Conservation (phyloP, 441 rosid species). For the Gossypium lobatum region DNA sequence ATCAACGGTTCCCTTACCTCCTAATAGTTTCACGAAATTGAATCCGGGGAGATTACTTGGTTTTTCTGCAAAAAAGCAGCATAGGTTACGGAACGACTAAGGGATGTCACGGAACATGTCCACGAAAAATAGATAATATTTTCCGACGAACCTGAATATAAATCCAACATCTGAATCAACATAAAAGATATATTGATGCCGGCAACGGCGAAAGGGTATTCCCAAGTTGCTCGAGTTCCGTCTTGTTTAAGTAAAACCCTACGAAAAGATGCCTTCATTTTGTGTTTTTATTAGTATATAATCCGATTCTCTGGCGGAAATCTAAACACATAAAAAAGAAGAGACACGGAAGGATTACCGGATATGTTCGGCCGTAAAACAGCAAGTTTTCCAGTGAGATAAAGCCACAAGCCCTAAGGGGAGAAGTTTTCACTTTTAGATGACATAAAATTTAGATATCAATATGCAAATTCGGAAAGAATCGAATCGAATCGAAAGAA, state of each 20-base stretch:
- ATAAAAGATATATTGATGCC: conserved; percentile 87
- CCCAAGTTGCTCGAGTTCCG: conserved; percentile 83
- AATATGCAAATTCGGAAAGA: not conserved
- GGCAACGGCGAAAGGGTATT: conserved; percentile 96
- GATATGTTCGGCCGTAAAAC: conserved; percentile 75
- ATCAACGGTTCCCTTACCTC: conserved; percentile 39
- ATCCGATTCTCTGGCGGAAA: conserved; percentile 8
- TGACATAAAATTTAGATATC: not conserved
- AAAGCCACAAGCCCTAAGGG: conserved; percentile 82
- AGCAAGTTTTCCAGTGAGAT: conserved; percentile 84
- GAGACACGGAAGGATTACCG: conserved; percentile 40
- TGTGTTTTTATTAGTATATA: conserved; percentile 42
- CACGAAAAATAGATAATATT: not conserved
- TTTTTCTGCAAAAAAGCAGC: conserved; percentile 44
- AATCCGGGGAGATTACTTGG: conserved; percentile 72
- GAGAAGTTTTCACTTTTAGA: conserved; percentile 4
- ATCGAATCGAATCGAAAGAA: not conserved
- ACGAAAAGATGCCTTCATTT: conserved; percentile 83
- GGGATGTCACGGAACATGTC: not conserved
- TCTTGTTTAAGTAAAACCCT: conserved; percentile 84
- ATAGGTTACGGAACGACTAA: not conserved
- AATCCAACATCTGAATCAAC: conserved; percentile 92
- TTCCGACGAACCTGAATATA: conserved; percentile 46
- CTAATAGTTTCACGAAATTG: conserved; percentile 73
- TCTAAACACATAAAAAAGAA: conserved; percentile 1